phyloP scores from a whole-genome alignment of 352 stramenopile species.

The Saprolegnia diclina region DNA sequence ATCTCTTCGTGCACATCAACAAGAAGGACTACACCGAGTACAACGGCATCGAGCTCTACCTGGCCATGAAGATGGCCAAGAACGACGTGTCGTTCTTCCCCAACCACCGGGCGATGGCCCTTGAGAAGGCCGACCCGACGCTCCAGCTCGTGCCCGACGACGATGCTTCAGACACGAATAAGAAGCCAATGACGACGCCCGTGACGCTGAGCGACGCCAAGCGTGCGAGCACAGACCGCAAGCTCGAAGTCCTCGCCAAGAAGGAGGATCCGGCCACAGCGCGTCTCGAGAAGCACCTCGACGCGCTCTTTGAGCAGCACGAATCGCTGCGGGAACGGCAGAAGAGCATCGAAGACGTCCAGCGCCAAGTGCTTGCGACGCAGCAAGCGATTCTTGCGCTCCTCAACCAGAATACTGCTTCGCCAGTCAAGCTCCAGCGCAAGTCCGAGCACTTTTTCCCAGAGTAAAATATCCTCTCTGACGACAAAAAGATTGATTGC shows the following conservation, averaged over 20 bases:
- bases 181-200: background rate
- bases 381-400: background rate
- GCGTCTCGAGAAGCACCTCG: background rate
- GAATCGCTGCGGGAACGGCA: background rate
- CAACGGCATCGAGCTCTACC: constrained; percentile 66
- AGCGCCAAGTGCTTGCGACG: constrained; percentile 6
- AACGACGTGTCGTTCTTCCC: constrained; percentile 75
- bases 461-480: background rate
- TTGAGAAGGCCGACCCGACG: constrained; percentile 29
- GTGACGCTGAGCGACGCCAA: background rate
- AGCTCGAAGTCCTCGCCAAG: background rate
- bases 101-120: constrained; percentile 49
- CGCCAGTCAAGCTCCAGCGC: background rate
- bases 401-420: background rate
- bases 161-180: background rate
- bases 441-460: constrained; percentile 18
- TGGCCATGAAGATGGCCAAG: constrained; percentile 72
- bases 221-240: background rate
- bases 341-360: background rate
- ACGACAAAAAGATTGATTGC: too few species aligned
- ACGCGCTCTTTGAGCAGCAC: constrained; percentile 10
- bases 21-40: constrained; percentile 77
- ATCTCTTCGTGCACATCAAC: constrained; percentile 71
- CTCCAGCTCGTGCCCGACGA: background rate
- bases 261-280: background rate